Percentiles rank a stretch among this genome's conserved stretches.
Evolutionary conservation across 257 asterid species (phyloP).

Genomic region (Ligustrum vulgare): DNA sequence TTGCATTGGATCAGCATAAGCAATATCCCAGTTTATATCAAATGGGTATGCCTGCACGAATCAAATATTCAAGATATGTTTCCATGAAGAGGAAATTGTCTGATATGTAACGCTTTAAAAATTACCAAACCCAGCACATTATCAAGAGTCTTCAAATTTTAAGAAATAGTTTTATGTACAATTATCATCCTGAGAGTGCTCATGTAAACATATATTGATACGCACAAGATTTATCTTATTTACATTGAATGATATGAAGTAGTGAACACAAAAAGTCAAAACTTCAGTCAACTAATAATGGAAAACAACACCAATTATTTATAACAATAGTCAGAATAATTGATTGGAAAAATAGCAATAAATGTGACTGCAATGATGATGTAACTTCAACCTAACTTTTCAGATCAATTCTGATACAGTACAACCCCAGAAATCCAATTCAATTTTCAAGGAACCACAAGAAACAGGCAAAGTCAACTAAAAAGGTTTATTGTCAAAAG

Average conservation of each 20-base stretch:
- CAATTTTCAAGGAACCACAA: not conserved
- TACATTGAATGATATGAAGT: not conserved
- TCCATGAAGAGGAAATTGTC: conserved; percentile 7
- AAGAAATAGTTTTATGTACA: not conserved
- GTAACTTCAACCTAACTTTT: not conserved
- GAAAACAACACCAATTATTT: not conserved
- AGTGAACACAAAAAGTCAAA: not conserved
- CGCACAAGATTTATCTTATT: not conserved
- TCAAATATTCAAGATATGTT: conserved; percentile 20
- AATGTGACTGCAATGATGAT: not conserved
- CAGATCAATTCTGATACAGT: not conserved
- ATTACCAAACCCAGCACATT: not conserved
- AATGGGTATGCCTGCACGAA: conserved; percentile 75
- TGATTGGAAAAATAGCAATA: not conserved
- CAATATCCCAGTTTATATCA: conserved; percentile 59
- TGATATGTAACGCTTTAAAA: not conserved
- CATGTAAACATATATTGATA: not conserved
- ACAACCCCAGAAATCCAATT: not conserved
- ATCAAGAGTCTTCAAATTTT: not conserved
- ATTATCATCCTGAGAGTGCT: not conserved
- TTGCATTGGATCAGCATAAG: conserved; percentile 54
- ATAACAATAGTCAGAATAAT: not conserved
- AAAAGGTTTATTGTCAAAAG: not conserved
- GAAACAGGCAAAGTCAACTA: not conserved
- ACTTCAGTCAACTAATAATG: not conserved